Base-by-base conservation (phyloP, 768 basidiomycete genomes). In the Suillus subluteus region DNA sequence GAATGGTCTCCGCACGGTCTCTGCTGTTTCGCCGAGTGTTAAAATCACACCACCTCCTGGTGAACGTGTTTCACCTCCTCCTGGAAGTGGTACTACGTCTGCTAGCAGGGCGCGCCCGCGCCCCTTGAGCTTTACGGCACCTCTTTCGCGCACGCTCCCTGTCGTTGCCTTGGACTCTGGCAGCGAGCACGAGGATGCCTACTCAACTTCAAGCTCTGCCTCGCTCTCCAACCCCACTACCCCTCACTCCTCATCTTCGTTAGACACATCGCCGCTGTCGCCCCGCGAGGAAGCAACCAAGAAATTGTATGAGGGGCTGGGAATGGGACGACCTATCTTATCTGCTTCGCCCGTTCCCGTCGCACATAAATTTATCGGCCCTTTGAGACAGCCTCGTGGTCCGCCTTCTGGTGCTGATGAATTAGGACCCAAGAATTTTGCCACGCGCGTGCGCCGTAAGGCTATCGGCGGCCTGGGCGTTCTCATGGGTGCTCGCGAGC, bases 401-500 rank as follows among this genome's bases (percentile, higher is more conserved):
- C 94, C 94, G 65, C 94, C 94, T 54, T 91, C 91, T 30, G 90
- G 91, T 74, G 88, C 88, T 69, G 94, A 95, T 73, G 94, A 95
- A 74, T 87, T 95, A 61, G 90, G 91, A 23, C 90, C 91, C 54
- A 91, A 92, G 84, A 95, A 95, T 77, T 95, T 95, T 82, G 94
- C 94, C 8, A 88, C 89, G 44, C 87, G 94, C 72, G 91, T 92
- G 79, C 86, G 93, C 78, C 87, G 91, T 73, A 88, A 91, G 83
- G 93, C 94, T 23, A 91, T 94, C 67, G 91, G 90, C 41, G 91
- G 92, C 35, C 80, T 95, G 62, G 90, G 90, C 64, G 86, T 86
- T 74, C 85, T 95, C 71, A 88, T 94, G 86, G 90, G 86, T 72
- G 91, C 92, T 41, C 87, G 92, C 67, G 92, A 93, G 82, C 86